Percentiles rank a stretch among this genome's conserved stretches.
Conservation (phyloP, 2,329 filamentous ascomycete species). For the Stachybotrys echinatus region DNA sequence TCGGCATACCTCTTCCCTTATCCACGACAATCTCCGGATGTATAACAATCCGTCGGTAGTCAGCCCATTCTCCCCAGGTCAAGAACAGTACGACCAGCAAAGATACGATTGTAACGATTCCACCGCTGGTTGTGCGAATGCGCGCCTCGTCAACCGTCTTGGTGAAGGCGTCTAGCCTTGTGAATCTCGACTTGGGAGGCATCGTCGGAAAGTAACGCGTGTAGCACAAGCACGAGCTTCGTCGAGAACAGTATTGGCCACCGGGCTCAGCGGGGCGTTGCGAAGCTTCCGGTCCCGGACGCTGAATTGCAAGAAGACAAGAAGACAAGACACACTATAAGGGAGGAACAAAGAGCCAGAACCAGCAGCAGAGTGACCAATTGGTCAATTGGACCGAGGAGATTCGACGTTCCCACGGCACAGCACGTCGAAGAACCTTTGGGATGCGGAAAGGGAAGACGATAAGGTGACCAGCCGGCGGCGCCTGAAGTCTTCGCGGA, state of each 20-base stretch:
- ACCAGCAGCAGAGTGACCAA: not conserved
- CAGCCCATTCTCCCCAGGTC: slow-evolving; percentile 91
- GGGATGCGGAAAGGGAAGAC: no score
- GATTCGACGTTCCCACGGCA: not conserved
- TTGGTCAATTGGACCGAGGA: not conserved
- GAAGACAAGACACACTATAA: not conserved
- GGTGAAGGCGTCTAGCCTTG: slow-evolving; percentile 94
- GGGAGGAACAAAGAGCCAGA: not conserved
- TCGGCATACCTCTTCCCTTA: slow-evolving; percentile 75
- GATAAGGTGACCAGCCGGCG: no score
- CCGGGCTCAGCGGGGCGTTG: not conserved
- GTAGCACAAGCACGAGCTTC: not conserved
- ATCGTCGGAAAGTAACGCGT: slow-evolving; percentile 41
- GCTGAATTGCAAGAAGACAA: not conserved
- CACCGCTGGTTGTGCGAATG: slow-evolving; percentile 90
- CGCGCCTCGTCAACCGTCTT: slow-evolving; percentile 99
- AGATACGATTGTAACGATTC: slow-evolving; percentile 88
- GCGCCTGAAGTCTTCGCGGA: not conserved
- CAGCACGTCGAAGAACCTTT: not conserved
- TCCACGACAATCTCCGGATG: slow-evolving; percentile 93
- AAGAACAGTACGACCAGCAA: slow-evolving; percentile 84
- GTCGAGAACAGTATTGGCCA: slow-evolving; percentile 4
- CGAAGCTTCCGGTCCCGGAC: not conserved
- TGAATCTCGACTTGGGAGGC: slow-evolving; percentile 90
- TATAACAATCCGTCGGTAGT: slow-evolving; percentile 81